A percentile compares a stretch with the other conserved stretches of the same genome.
phyloP scores from a whole-genome alignment of 2,329 filamentous ascomycete species.

The Cladosporium sp. region DNA sequence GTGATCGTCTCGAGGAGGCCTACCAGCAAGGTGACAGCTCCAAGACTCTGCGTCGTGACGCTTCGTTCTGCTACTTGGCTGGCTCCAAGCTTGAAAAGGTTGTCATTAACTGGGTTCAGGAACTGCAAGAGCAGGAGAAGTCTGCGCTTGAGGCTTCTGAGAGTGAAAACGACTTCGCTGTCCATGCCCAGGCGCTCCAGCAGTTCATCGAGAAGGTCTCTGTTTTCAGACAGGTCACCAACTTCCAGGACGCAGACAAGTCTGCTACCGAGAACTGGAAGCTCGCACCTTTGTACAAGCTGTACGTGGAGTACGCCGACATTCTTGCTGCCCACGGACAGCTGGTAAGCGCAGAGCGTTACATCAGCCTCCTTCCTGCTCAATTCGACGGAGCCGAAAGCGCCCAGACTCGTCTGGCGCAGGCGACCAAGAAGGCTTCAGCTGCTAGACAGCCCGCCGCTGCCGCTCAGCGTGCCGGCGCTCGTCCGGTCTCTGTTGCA shows the following conservation, averaged over 20 bases:
- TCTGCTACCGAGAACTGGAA: slow-evolving; percentile 77
- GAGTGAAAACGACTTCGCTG: slow-evolving; percentile 78
- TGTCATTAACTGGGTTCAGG: slow-evolving; percentile 85
- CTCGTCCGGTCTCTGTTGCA: slow-evolving; percentile 13
- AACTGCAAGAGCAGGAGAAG: slow-evolving; percentile 79
- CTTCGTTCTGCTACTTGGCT: slow-evolving; percentile 92
- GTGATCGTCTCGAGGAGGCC: slow-evolving; percentile 78
- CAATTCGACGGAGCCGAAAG: slow-evolving; percentile 84
- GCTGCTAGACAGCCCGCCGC: slow-evolving; percentile 38
- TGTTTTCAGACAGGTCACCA: slow-evolving; percentile 88
- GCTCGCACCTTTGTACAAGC: slow-evolving; percentile 79
- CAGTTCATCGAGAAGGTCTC: slow-evolving; percentile 98
- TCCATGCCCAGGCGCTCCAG: slow-evolving; percentile 83
- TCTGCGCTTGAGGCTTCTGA: slow-evolving; percentile 60
- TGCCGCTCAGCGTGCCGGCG: slow-evolving; percentile 4
- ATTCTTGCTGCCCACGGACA: slow-evolving; percentile 88
- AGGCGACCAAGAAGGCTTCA: slow-evolving; percentile 61
- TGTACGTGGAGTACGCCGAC: slow-evolving; percentile 95
- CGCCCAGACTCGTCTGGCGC: slow-evolving; percentile 75
- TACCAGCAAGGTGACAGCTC: slow-evolving; percentile 47
- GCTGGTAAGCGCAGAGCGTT: slow-evolving; percentile 79
- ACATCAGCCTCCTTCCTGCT: slow-evolving; percentile 77
- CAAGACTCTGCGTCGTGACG: slow-evolving; percentile 66
- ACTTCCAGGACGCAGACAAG: slow-evolving; percentile 78
- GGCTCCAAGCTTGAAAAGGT: slow-evolving; percentile 98